phyloP scores from a whole-genome alignment of 352 stramenopile species.

The Globisporangium polare region DNA sequence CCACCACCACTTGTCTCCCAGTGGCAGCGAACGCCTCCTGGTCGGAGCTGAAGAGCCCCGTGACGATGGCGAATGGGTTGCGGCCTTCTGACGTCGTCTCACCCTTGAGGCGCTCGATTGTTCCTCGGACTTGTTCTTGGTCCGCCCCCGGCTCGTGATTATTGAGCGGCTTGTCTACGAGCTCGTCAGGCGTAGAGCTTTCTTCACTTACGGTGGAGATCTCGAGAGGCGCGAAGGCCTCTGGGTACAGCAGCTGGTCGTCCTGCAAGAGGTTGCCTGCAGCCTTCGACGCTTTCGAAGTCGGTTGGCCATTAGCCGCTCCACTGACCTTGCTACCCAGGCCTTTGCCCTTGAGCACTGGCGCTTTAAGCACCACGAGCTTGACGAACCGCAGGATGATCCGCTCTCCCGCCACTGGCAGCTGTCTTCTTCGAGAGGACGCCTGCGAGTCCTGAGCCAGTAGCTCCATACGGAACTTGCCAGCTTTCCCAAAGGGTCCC shows the following conservation, averaged over 20 bases:
- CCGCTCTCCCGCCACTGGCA: conserved; percentile 32
- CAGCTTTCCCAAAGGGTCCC: conserved; percentile 77
- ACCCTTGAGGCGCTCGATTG: conserved; percentile 67
- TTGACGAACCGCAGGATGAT: conserved; percentile 66
- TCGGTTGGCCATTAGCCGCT: not conserved
- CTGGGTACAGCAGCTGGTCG: conserved; percentile 34
- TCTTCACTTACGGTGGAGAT: not conserved
- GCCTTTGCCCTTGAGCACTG: conserved; percentile 24
- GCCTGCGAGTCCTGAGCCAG: not conserved
- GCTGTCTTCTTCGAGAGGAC: not conserved
- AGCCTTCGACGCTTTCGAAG: not conserved
- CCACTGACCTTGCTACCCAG: not conserved
- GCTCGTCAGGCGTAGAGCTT: not conserved
- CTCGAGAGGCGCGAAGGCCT: conserved; percentile 25
- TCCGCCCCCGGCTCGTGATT: not conserved
- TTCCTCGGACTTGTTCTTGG: conserved; percentile 10
- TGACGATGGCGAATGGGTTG: conserved; percentile 64
- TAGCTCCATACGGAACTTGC: conserved; percentile 65
- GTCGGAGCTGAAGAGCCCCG: conserved; percentile 48
- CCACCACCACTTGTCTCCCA: conserved; percentile 17
- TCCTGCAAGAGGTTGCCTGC: conserved; percentile 40
- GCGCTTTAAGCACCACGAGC: conserved; percentile 33
- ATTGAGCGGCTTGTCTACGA: not conserved
- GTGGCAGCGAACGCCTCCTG: conserved; percentile 33
- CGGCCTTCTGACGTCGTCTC: conserved; percentile 55